Base-by-base conservation (phyloP, 805 yeast species). In the Saccharomycopsis fodiens region DNA sequence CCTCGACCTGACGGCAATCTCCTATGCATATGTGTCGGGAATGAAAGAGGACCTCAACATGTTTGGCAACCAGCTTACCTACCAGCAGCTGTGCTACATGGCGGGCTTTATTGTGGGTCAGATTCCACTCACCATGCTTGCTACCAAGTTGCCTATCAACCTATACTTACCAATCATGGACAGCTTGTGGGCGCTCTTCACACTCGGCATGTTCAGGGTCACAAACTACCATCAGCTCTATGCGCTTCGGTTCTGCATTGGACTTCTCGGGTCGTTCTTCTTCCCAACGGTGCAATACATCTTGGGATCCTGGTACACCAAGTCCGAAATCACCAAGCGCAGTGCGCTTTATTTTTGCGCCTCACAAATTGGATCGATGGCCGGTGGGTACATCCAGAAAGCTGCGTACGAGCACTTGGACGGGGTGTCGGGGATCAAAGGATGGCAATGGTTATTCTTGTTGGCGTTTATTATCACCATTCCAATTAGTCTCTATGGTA, bases 1-100 rank as follows among this genome's bases (percentile, higher is more conserved):
- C 48, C 57, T 78, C 31, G 82, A 78, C 57, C 65, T 73, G 42
- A 57, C 69, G 35, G 73, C 73, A 47, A 53, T 74, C 46, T 57
- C 68, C 20, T 68, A 72, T 51, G 81, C 83, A 3, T 78, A 74
- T 55, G 78, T 72, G 23, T 66, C 77, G 12, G 81, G 81, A 6
- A 72, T 78, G 79, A 63, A 71, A 47, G 73, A 71, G 49, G 82
- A 52, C 19, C 61, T 73, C 37, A 30, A 52, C 16, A 53, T 64
- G 42, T 61, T 57, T 15, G 76, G 74, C 3, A 67, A 73, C 48
- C 74, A 73, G 51, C 62, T 73, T 39, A 51, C 52, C 10, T 47
- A 53, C 23, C 50, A 48, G 39, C 23, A 44, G 10, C 54, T 48
- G 1, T 48, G 52, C 45, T 51, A 41, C 20, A 48, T 45, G 50